These are phyloP conservation scores for Trapa bicornis DNA, from an alignment of 345 rosid species.

Conservation along the genomic window DNA sequence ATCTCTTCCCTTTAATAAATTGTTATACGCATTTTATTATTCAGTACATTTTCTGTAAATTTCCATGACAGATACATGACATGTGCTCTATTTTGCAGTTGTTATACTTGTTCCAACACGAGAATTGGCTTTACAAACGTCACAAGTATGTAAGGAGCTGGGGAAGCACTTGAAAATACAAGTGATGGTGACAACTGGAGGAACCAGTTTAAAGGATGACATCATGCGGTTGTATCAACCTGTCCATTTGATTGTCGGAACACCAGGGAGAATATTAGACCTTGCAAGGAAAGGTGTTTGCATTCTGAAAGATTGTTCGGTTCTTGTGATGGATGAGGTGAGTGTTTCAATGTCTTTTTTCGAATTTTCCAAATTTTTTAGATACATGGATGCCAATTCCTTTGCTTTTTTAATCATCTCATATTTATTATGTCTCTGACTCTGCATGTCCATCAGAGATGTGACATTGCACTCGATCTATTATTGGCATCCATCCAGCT, in stretches of 20 bases:
- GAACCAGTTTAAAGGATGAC: constrained; percentile 98
- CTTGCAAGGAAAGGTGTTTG: constrained; percentile 94
- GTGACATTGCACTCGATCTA: neutral
- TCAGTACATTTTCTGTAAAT: neutral
- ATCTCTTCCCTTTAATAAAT: neutral
- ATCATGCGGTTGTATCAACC: constrained; percentile 98
- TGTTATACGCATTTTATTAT: neutral
- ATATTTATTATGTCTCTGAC: neutral
- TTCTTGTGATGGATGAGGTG: constrained; percentile 99
- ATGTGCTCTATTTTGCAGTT: constrained; percentile 28
- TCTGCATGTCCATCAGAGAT: neutral
- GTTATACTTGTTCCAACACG: constrained; percentile 96
- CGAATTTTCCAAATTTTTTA: too few relatives aligned
- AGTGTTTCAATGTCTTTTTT: neutral
- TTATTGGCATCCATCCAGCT: neutral
- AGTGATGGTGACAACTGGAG: constrained; percentile 99
- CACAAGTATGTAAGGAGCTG: constrained; percentile 98
- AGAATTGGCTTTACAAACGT: constrained; percentile 97
- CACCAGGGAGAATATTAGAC: constrained; percentile 97
- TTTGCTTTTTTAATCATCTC: neutral
- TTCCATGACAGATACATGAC: neutral
- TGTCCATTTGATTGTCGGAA: constrained; percentile 93
- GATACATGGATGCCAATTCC: neutral
- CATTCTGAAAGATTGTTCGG: constrained; percentile 79
- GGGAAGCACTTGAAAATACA: constrained; percentile 87